Evolutionary conservation across 495 filamentous ascomycete species (phyloP), one percentile per base, ranked within the genome.

Genomic region (Bombardia bombarda): DNA sequence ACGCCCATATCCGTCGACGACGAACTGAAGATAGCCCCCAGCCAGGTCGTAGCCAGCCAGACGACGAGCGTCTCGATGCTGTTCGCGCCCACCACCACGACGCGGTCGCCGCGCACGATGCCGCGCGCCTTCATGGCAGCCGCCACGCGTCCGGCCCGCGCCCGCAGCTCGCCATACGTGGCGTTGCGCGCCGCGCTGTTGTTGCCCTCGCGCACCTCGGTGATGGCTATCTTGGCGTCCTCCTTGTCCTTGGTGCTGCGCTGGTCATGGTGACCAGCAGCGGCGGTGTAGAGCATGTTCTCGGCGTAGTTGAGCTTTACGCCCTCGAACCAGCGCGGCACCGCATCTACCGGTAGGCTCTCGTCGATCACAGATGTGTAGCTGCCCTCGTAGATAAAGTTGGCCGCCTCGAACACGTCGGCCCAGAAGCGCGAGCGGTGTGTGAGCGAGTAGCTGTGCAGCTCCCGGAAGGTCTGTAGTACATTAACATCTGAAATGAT

Each of bases 1-100:
- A 78, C 76, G 0, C 84, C 84, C 73, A 86, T 90, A 66, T 92
- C 86, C 1, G 86, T 90, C 20, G 79, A 83, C 34, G 73, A 78
- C 35, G 75, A 80, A 26, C 74, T 80, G 53, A 87, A 87, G 14
- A 92, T 59, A 12, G 71, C 86, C 0, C 86, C 86, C 12, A 89
- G 49, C 55, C 78, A 75, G 7, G 69, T 69, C 0, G 77, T 69
- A 2, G 81, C 85, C 38, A 85, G 59, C 49, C 80, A 80, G 14
- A 87, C 72, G 2, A 73, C 57, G 20, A 86, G 50, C 3, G 85
- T 86, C 55, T 88, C 82, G 31, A 87, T 66, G n/a, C 75, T 79
- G 45, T 89, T 89, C 22, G 75, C 73, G 7, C 76, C 81, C 7
- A 87, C 82, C 12, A 84, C 65, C 4, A 83, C 83, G 14, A 89